phyloP scores from a whole-genome alignment of 1,284 basidiomycete genomes.

The Kalmanozyma brasiliensis region DNA sequence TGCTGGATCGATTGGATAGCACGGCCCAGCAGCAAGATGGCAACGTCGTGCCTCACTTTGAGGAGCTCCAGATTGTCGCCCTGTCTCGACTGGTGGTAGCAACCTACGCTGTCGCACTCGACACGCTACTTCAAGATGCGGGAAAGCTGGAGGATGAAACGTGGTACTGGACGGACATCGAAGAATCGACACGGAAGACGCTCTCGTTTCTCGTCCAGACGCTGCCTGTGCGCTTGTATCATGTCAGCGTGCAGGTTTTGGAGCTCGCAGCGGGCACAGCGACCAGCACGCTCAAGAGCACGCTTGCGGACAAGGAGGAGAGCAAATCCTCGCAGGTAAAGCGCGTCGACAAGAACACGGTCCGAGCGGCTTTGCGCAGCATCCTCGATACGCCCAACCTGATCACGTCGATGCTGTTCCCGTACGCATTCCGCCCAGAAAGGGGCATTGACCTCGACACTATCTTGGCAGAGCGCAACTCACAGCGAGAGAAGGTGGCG shows the following conservation, averaged over 20 bases:
- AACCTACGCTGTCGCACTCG: constrained; percentile 49
- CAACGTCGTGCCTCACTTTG: constrained; percentile 7
- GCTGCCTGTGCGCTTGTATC: constrained; percentile 42
- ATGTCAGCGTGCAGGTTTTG: constrained; percentile 25
- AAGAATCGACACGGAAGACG: constrained; percentile 40
- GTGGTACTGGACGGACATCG: constrained; percentile 60
- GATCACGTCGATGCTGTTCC: constrained; percentile 55
- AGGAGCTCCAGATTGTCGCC: constrained; percentile 42
- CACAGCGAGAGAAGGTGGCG: constrained; percentile 23
- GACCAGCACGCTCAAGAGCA: constrained; percentile 24
- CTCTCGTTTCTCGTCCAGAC: constrained; percentile 52
- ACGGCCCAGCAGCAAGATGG: constrained; percentile 13
- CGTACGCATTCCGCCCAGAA: constrained; percentile 37
- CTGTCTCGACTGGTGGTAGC: constrained; percentile 51
- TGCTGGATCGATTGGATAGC: constrained; percentile 36
- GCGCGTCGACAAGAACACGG: constrained; percentile 20
- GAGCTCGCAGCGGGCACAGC: constrained; percentile 42
- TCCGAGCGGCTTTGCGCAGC: constrained; percentile 30
- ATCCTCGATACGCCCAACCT: constrained; percentile 50
- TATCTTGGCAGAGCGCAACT: constrained; percentile 19
- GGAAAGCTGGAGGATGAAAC: constrained; percentile 49
- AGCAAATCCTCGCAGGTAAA: constrained; percentile 16
- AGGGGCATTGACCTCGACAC: constrained; percentile 29
- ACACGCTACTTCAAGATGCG: constrained; percentile 49
- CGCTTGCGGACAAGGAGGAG: constrained; percentile 16